Evolutionary conservation across 495 filamentous ascomycete species (phyloP).

Genomic region (Penicillium herquei): DNA sequence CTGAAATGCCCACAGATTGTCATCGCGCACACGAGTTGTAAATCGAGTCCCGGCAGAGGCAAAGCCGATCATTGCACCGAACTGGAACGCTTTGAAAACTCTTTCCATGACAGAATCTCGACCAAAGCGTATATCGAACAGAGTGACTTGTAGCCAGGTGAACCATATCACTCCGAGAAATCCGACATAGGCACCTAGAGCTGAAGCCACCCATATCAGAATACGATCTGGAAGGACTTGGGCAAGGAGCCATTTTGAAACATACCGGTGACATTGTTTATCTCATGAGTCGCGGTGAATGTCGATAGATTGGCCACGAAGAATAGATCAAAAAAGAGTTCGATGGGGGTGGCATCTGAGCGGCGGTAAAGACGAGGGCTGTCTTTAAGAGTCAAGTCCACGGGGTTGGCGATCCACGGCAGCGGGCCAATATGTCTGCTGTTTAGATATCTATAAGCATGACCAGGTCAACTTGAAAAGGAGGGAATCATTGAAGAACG

Average conservation of each 20-base stretch:
- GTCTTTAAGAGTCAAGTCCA: conserved; percentile 22
- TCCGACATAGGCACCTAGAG: conserved; percentile 54
- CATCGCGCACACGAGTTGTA: conserved; percentile 42
- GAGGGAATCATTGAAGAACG: background rate
- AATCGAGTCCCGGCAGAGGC: conserved; percentile 59
- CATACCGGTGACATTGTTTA: conserved; percentile 46
- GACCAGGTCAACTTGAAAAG: background rate
- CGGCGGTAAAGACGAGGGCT: conserved; percentile 30
- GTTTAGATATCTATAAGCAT: background rate
- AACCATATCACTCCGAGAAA: conserved; percentile 71
- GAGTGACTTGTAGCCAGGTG: conserved; percentile 67
- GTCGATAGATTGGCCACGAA: conserved; percentile 68
- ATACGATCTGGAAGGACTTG: no score
- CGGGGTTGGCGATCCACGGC: conserved; percentile 35
- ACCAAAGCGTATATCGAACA: conserved; percentile 69
- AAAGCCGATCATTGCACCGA: conserved; percentile 64
- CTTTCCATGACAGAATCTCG: conserved; percentile 66
- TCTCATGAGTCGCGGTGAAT: conserved; percentile 56
- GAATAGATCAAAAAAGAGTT: conserved; percentile 71
- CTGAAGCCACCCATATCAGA: conserved; percentile 12
- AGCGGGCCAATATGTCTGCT: conserved; percentile 3
- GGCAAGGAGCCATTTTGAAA: background rate
- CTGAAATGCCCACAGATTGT: conserved; percentile 45
- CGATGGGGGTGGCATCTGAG: conserved; percentile 51
- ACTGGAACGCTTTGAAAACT: conserved; percentile 59